phyloP scores from a whole-genome alignment of 352 stramenopile species.

The Phytophthora sp. region DNA sequence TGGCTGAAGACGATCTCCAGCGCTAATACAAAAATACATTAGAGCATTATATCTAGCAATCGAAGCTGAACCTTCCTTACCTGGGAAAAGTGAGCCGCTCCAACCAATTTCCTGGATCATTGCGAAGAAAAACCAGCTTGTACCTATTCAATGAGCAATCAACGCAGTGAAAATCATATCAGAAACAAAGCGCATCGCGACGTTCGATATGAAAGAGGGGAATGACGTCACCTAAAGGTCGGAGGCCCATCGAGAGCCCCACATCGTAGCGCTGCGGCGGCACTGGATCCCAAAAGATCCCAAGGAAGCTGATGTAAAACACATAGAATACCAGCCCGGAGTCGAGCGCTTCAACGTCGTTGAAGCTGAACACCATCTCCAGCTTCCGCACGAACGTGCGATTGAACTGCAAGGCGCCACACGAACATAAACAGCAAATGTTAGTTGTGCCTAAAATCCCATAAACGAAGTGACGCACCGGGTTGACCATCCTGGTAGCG shows the following conservation, averaged over 20 bases:
- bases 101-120: conserved; percentile 87
- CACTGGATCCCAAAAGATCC: conserved; percentile 88
- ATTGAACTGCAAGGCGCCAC: conserved; percentile 70
- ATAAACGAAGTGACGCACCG: conserved; percentile 47
- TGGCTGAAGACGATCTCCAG: conserved; percentile 90
- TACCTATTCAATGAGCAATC: conserved; percentile 48
- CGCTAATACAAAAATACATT: conserved; percentile 36
- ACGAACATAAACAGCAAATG: conserved; percentile 10
- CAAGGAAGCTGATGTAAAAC: conserved; percentile 83
- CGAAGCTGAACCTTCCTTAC: conserved; percentile 37
- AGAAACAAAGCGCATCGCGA: conserved; percentile 4
- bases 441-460: neutral
- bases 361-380: conserved; percentile 90
- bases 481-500: conserved; percentile 88
- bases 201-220: neutral
- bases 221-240: conserved; percentile 55
- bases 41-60: conserved; percentile 6
- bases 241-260: conserved; percentile 70
- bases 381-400: conserved; percentile 83
- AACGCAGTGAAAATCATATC: conserved; percentile 11
- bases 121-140: conserved; percentile 85
- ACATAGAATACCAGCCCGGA: conserved; percentile 89
- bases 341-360: conserved; percentile 85
- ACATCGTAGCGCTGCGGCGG: conserved; percentile 83
- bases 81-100: conserved; percentile 88